Evolutionary conservation across 208 protist genomes (phyloP), one percentile per base, ranked within the genome.

Genomic region (Crithidia mellificae): DNA sequence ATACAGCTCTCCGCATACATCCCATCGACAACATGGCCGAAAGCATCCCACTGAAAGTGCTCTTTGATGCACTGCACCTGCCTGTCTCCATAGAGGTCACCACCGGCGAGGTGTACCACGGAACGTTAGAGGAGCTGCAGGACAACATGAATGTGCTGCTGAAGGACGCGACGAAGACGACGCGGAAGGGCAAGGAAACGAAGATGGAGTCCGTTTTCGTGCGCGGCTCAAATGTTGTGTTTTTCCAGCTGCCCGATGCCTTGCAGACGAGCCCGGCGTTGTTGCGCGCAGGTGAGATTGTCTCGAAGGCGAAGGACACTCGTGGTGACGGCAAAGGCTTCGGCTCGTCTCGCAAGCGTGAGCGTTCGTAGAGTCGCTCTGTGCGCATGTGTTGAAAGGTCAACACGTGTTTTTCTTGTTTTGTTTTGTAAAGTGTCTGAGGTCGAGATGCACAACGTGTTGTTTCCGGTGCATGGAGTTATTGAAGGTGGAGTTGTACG

Each of bases 91-190:
- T 98, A 41, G 96, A 98, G 72, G 69, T 98, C 17, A 85, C 75
- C 39, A 96, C 87, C 4, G 94, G 96, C 25, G 94, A 98, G 69
- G 62, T 97, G 0, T 97, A 96, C 72, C 82, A 85, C 15, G 96
- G 96, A 46, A 91, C 80, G 0, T 62, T 98, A 11, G 77, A 73
- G 22, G 88, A 96, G 39, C 65, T 92, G 30, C 85, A 98, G 84
- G 87, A 96, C 39, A 97, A 87, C 59, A 97, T 98, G 91, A 98
- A 98, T 71, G 77, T 95, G 8, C 63, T 96, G 36, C 79, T 98
- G 8, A 84, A 67, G 50, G 61, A 88, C 22, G 92, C 93, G 19
- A 92, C 77, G 20, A 88, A 93, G 64, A 93, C 81, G 12, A 83
- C 53, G 39, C 86, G 83, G 46, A 73, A 83, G 19, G 96, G 94